Conservation (phyloP, 352 stramenopile genomes). For the Pythium aphanidermatum region DNA sequence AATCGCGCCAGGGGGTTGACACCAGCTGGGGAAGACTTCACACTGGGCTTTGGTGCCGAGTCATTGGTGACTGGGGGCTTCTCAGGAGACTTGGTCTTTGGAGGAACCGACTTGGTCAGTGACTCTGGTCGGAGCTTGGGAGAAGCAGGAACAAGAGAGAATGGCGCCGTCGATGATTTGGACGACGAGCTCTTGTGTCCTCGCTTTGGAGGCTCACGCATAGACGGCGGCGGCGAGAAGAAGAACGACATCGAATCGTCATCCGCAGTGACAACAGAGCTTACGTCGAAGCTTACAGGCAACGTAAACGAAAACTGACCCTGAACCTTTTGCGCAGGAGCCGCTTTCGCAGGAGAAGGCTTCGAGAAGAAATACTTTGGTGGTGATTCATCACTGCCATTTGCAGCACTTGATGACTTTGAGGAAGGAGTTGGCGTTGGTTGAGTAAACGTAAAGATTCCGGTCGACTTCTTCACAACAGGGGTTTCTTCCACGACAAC, state of each 20-base stretch:
- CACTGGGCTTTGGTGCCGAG: too few relatives aligned
- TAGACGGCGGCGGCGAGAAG: constrained; percentile 52
- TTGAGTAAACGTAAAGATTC: constrained; percentile 12
- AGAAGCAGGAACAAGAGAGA: constrained; percentile 61
- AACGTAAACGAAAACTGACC: constrained; percentile 54
- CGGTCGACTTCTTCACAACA: background rate
- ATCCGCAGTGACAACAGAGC: constrained; percentile 16
- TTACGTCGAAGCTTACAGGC: too few relatives aligned
- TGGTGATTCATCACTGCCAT: too few relatives aligned
- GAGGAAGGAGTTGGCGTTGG: background rate
- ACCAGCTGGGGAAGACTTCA: too few relatives aligned
- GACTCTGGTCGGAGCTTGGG: constrained; percentile 48
- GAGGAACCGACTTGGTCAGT: constrained; percentile 23
- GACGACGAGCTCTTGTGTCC: constrained; percentile 16
- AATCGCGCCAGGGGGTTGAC: constrained; percentile 67
- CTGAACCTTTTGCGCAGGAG: constrained; percentile 6
- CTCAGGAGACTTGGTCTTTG: constrained; percentile 15
- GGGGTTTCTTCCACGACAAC: too few relatives aligned
- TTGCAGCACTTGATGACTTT: too few relatives aligned
- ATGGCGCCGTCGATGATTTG: constrained; percentile 28
- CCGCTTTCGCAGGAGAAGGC: background rate
- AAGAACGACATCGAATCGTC: constrained; percentile 50
- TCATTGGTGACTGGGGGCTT: constrained; percentile 1
- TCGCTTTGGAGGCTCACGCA: constrained; percentile 57
- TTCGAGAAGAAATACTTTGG: background rate